Conservation (phyloP, 371 early-diverging fungal species). For the Batrachochytrium dendrobatidis region DNA sequence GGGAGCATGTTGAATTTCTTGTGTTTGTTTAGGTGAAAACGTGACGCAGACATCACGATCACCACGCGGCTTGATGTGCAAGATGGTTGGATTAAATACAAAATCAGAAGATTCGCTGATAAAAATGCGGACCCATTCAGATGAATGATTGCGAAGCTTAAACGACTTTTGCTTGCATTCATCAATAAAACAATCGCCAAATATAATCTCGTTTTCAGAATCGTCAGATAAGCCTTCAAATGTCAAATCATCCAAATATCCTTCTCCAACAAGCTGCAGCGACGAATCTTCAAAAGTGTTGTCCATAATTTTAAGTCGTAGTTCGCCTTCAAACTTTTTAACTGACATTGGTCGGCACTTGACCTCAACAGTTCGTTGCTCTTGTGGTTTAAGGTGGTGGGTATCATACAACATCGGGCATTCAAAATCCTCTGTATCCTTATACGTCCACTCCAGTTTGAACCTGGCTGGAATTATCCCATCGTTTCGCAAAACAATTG, state of each 20-base stretch:
- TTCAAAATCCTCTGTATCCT: constrained; percentile 34
- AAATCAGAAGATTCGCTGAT: constrained; percentile 29
- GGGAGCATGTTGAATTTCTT: constrained; percentile 18
- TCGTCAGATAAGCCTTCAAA: constrained; percentile 35
- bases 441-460: constrained; percentile 39
- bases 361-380: constrained; percentile 28
- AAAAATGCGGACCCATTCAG: constrained; percentile 27
- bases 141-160: constrained; percentile 31
- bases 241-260: constrained; percentile 40
- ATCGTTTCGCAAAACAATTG: constrained; percentile 42
- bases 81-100: constrained; percentile 26
- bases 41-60: constrained; percentile 29
- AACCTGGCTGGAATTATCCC: constrained; percentile 44
- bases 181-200: constrained; percentile 41
- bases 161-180: constrained; percentile 25
- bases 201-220: constrained; percentile 31
- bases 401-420: constrained; percentile 20
- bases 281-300: constrained; percentile 43
- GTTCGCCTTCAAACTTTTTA: constrained; percentile 35
- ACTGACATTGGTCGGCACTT: constrained; percentile 29
- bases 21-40: constrained; percentile 31
- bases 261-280: constrained; percentile 43
- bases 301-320: constrained; percentile 39
- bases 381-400: constrained; percentile 31
- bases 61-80: constrained; percentile 32